phyloP scores from a whole-genome alignment of 2,329 filamentous ascomycete species.

The Bimuria novae-zelandiae region DNA sequence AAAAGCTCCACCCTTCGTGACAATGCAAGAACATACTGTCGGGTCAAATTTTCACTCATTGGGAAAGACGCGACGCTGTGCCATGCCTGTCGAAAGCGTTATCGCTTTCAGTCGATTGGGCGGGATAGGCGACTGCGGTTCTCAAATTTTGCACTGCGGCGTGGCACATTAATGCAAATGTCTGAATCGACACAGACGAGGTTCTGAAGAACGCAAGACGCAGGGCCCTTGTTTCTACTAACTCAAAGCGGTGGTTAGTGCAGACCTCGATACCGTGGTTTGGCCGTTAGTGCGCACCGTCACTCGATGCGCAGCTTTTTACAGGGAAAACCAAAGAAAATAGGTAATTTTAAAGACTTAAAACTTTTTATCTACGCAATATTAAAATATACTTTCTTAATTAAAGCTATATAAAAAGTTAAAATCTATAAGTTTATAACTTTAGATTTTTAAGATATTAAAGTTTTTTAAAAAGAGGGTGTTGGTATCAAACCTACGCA shows the following conservation, averaged over 20 bases:
- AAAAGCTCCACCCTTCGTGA: neutral
- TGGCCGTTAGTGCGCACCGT: too few species aligned
- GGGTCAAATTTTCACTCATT: neutral
- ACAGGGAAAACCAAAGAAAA: too few species aligned
- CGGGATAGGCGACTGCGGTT: conserved; percentile 2
- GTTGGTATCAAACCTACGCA: too few species aligned
- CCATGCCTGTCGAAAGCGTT: conserved; percentile 11
- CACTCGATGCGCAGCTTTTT: too few species aligned
- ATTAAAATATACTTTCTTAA: too few species aligned
- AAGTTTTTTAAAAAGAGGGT: too few species aligned
- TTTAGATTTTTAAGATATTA: too few species aligned
- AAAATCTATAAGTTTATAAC: too few species aligned
- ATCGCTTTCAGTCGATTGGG: conserved; percentile 23
- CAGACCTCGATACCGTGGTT: too few species aligned
- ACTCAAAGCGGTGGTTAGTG: conserved; percentile 18
- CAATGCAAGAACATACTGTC: conserved; percentile 4
- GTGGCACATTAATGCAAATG: conserved; percentile 9
- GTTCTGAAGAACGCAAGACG: conserved; percentile 9
- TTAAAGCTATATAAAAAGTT: too few species aligned
- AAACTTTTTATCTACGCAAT: too few species aligned
- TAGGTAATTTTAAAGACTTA: too few species aligned
- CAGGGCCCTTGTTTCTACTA: conserved; percentile 12
- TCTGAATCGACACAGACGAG: conserved; percentile 10
- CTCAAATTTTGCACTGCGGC: conserved; percentile 12
- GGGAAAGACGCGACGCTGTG: conserved; percentile 5